Evolutionary conservation across 768 basidiomycete species (phyloP), one percentile per base, ranked within the genome.

Genomic region (Lactarius sp.): DNA sequence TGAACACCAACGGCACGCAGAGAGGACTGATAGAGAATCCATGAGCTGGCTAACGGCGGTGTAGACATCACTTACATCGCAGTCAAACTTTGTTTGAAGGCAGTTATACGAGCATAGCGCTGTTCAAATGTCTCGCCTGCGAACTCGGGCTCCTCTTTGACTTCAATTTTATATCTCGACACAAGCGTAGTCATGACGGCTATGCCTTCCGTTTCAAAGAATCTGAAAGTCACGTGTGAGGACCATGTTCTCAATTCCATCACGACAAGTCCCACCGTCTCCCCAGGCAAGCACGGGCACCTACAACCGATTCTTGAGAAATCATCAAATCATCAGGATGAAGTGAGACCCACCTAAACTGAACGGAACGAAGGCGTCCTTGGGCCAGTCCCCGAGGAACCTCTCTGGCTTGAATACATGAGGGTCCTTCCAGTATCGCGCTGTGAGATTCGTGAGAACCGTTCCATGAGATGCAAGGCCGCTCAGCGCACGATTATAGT

Each of bases 391-490:
- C 27, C 68, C 68, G 2, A 75, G 58, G 65, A 77, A 77, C 34
- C 77, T 68, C 41, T 71, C 70, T 6, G 77, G 77, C 18, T 75
- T 76, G 71, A 83, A 85, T 8, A 67, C 67, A 36, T 79, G 65
- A 3, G 84, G 83, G 50, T 84, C 77, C 55, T 79, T 71, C 83
- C 84, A 85, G 69, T 83, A 83, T 41, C 77, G 77, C 33, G 83
- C 83, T 84, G 64, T 18, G 37, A 20, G n/a, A 44, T 12, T 9
- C 33, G 9, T 62, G 37, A 56, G 52, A 36, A 22, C 50, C 0
- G 27, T 4, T 16, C 14, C 6, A 20, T 3, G 1, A 10, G 20
- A 37, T 39, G 27, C 3, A 27, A 22, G 6, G 14, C 18, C 3
- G n/a, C 6, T 18, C 12, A 13, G 31, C 58, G 16, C 71, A 83